Evolutionary conservation across 805 yeast genomes (phyloP).

Genomic region (Lachancea mirantina): DNA sequence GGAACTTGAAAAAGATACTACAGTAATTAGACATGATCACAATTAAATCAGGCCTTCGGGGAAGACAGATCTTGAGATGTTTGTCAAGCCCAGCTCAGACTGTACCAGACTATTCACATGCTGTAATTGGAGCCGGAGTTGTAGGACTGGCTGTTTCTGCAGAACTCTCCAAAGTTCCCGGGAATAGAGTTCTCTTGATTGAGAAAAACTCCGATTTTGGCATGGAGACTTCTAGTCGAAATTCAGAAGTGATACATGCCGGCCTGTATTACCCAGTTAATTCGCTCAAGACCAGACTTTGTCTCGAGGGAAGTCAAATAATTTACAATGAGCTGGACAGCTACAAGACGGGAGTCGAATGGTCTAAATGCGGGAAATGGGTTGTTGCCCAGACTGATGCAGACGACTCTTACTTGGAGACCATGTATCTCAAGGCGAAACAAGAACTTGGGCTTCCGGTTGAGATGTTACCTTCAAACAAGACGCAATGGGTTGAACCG

Average conservation of each 20-base stretch:
- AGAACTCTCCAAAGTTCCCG: constrained; percentile 43
- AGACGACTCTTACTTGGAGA: constrained; percentile 54
- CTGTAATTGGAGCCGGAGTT: constrained; percentile 76
- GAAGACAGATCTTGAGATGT: background rate
- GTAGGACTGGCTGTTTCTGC: constrained; percentile 81
- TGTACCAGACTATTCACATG: constrained; percentile 53
- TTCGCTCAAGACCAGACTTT: constrained; percentile 59
- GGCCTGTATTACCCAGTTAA: constrained; percentile 74
- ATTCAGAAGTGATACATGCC: constrained; percentile 90
- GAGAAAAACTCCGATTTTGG: constrained; percentile 66
- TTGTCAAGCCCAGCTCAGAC: constrained; percentile 1
- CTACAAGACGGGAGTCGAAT: constrained; percentile 44
- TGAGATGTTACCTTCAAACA: constrained; percentile 40
- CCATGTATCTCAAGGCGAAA: constrained; percentile 43
- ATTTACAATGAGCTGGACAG: constrained; percentile 46
- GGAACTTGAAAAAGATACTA: too few relatives aligned
- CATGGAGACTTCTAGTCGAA: constrained; percentile 78
- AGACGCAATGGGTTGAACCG: constrained; percentile 53
- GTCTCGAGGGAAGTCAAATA: constrained; percentile 66
- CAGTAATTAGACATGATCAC: too few relatives aligned
- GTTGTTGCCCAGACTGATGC: constrained; percentile 70
- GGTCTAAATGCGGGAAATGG: constrained; percentile 73
- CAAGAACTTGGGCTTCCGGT: constrained; percentile 50
- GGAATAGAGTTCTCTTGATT: constrained; percentile 51
- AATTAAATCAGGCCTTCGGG: too few relatives aligned